Percentiles rank a stretch among this genome's conserved stretches.
Evolutionary conservation across 495 filamentous ascomycete genomes (phyloP).

Genomic region (Penicillium odoratum): DNA sequence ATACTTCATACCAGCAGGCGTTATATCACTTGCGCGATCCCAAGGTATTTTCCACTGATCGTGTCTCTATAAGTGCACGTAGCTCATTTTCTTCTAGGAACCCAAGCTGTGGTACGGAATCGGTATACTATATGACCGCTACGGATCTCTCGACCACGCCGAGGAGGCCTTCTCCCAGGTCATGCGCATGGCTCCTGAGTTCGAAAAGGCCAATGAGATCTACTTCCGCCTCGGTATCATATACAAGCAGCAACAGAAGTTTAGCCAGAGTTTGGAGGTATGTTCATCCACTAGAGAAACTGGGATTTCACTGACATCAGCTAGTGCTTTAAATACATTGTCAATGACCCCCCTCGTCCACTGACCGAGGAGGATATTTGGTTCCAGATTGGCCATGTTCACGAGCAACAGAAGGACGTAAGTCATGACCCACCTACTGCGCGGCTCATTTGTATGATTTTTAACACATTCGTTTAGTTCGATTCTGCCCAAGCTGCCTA

Average conservation of each 20-base stretch:
- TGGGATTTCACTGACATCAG: not conserved
- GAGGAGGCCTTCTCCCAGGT: constrained; percentile 99
- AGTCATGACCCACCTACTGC: constrained; percentile 35
- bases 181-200: constrained; percentile 97
- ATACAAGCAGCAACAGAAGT: constrained; percentile 98
- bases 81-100: constrained; percentile 57
- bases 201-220: constrained; percentile 99
- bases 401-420: constrained; percentile 99
- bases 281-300: constrained; percentile 14
- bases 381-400: constrained; percentile 99
- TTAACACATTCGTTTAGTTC: constrained; percentile 57
- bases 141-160: constrained; percentile 94
- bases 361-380: constrained; percentile 98
- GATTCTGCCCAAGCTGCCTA: constrained; percentile 91
- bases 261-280: constrained; percentile 87
- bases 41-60: constrained; percentile 61
- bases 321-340: constrained; percentile 98
- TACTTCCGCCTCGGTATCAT: constrained; percentile 99
- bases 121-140: constrained; percentile 95
- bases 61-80: not conserved
- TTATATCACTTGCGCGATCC: constrained; percentile 91
- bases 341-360: constrained; percentile 86
- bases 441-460: not conserved
- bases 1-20: constrained; percentile 96
- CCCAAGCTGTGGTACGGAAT: constrained; percentile 99